These are phyloP conservation scores for Croton setiger DNA, from an alignment of 441 rosid species.

Conservation along the genomic window DNA sequence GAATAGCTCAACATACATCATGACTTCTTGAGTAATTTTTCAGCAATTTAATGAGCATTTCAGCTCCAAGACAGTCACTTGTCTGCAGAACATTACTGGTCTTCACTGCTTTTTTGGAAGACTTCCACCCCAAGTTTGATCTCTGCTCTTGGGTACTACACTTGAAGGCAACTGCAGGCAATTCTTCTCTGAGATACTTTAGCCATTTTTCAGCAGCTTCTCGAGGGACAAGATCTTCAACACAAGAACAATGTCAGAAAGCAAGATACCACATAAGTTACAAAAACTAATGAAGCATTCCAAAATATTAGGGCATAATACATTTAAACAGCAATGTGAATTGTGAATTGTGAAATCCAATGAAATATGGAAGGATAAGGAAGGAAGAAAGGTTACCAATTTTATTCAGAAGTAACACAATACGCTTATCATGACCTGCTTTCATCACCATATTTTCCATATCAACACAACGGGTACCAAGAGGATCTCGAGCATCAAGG, in stretches of 20 bases:
- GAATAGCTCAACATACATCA: conserved; percentile 41
- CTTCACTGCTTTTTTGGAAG: conserved; percentile 57
- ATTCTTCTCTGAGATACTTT: conserved; percentile 83
- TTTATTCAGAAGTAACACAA: conserved; percentile 85
- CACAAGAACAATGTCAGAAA: background rate
- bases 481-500: conserved; percentile 91
- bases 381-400: conserved; percentile 48
- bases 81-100: conserved; percentile 72
- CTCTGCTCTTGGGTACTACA: conserved; percentile 95
- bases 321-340: conserved; percentile 2
- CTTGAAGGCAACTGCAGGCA: conserved; percentile 94
- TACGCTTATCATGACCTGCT: conserved; percentile 72
- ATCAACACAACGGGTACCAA: conserved; percentile 86
- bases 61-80: conserved; percentile 98
- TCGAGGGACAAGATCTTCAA: conserved; percentile 88
- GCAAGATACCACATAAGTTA: background rate
- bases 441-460: conserved; percentile 95
- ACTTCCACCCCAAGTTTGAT: conserved; percentile 88
- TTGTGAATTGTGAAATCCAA: background rate
- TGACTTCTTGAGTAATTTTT: conserved; percentile 95
- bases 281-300: background rate
- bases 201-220: conserved; percentile 98
- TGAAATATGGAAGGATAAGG: background rate
- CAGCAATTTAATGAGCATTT: conserved; percentile 79
- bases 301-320: background rate